Conservation (phyloP, 1,284 basidiomycete genomes). For the Austroboletus sp. region DNA sequence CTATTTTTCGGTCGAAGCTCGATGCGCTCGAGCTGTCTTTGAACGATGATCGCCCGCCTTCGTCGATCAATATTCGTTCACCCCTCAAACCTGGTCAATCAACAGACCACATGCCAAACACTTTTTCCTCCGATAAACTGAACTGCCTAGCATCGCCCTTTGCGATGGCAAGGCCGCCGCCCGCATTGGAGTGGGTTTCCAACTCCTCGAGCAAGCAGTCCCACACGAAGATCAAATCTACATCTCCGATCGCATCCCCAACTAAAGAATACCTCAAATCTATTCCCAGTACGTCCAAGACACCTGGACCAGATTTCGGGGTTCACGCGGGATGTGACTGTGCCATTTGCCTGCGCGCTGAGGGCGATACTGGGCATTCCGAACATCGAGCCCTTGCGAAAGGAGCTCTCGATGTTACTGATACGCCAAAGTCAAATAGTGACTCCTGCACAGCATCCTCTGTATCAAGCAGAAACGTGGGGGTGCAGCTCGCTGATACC, state of each 20-base stretch:
- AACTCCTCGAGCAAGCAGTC: slow-evolving; percentile 1
- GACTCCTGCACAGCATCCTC: slow-evolving; percentile 4
- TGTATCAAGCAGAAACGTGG: slow-evolving; percentile 6
- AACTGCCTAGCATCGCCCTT: slow-evolving; percentile 17
- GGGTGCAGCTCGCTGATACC: not conserved
- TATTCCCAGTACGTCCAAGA: not conserved
- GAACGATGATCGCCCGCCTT: slow-evolving; percentile 15
- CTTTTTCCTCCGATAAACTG: slow-evolving; percentile 5
- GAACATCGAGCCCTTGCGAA: not conserved
- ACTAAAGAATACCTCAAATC: not conserved
- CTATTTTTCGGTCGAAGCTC: slow-evolving; percentile 6
- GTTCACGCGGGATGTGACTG: slow-evolving; percentile 4
- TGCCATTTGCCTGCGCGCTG: slow-evolving; percentile 3
- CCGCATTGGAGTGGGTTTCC: not conserved
- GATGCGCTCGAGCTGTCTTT: slow-evolving; percentile 13
- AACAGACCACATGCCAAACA: not conserved
- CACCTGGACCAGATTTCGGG: not conserved
- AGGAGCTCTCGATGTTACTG: not conserved
- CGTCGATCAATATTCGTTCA: slow-evolving; percentile 20
- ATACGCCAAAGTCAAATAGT: slow-evolving; percentile 4
- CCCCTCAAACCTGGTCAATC: slow-evolving; percentile 9
- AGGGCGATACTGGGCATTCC: slow-evolving; percentile 3
- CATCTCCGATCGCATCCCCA: slow-evolving; percentile 2
- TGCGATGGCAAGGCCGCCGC: slow-evolving; percentile 1
- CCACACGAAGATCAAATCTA: slow-evolving; percentile 1